A percentile compares a stretch with the other conserved stretches of the same genome.
phyloP scores from a whole-genome alignment of 2,329 filamentous ascomycete species.

The Pseudocercospora crystallina region DNA sequence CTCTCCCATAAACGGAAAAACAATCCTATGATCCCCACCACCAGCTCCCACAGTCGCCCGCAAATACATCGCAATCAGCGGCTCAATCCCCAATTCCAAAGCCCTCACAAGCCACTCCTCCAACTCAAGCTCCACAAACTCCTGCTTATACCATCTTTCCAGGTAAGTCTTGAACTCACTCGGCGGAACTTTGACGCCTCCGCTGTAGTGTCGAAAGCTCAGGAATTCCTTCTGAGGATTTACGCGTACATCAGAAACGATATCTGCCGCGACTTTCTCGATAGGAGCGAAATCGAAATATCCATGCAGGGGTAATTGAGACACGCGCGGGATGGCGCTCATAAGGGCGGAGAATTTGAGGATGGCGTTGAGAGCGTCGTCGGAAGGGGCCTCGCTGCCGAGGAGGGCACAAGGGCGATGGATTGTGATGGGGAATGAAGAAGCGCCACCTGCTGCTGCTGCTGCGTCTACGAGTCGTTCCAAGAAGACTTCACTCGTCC shows the following conservation, averaged over 20 bases:
- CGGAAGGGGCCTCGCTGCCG: conserved; percentile 15
- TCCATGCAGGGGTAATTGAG: conserved; percentile 7
- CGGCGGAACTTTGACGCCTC: conserved; percentile 13
- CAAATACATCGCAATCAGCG: conserved; percentile 19
- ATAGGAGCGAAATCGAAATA: conserved; percentile 19
- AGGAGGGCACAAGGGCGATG: conserved; percentile 21
- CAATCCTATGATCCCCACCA: conserved; percentile 3
- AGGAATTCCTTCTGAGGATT: not conserved
- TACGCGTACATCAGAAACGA: not conserved
- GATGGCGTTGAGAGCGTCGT: conserved; percentile 19
- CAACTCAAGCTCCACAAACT: conserved; percentile 16
- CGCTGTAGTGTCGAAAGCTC: conserved; percentile 17
- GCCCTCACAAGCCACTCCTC: conserved; percentile 19
- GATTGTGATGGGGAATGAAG: conserved; percentile 11
- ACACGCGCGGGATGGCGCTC: conserved; percentile 14
- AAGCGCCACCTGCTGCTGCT: not conserved
- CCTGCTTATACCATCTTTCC: conserved; percentile 8
- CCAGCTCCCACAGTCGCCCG: conserved; percentile 8
- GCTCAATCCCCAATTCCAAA: conserved; percentile 15
- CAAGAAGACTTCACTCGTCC: conserved; percentile 19
- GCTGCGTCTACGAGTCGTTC: conserved; percentile 7
- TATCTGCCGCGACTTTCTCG: conserved; percentile 10
- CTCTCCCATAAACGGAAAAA: conserved; percentile 21
- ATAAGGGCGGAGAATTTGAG: conserved; percentile 15
- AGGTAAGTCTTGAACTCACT: conserved; percentile 12